Conservation (phyloP, 2,329 filamentous ascomycete genomes). For the Penicillium sclerotigenum region DNA sequence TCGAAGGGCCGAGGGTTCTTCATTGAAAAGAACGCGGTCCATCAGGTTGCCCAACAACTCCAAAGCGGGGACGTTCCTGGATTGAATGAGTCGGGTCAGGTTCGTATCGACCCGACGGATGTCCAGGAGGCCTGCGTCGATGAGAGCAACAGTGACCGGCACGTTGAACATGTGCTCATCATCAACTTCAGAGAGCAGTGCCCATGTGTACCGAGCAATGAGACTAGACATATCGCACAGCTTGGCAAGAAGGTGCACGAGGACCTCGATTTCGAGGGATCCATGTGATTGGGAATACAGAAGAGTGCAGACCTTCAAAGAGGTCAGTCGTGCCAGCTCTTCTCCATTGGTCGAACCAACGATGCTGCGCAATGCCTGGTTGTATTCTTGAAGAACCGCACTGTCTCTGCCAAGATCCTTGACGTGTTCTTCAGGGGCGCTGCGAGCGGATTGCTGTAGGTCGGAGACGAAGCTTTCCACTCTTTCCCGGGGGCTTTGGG, state of each 20-base stretch:
- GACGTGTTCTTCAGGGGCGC: conserved; percentile 56
- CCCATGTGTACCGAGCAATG: conserved; percentile 53
- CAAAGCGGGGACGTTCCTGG: conserved; percentile 68
- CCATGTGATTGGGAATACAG: conserved; percentile 56
- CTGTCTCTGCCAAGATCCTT: conserved; percentile 55
- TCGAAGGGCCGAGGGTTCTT: conserved; percentile 72
- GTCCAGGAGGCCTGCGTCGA: conserved; percentile 60
- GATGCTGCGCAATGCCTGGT: conserved; percentile 55
- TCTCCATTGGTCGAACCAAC: conserved; percentile 57
- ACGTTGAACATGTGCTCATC: conserved; percentile 63
- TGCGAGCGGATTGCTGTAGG: conserved; percentile 55
- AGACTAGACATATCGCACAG: conserved; percentile 60
- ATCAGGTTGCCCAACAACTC: conserved; percentile 78
- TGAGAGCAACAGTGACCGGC: conserved; percentile 58
- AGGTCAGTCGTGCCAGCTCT: conserved; percentile 53
- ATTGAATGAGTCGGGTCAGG: conserved; percentile 68
- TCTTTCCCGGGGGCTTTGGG: conserved; percentile 52
- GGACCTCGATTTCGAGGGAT: conserved; percentile 60
- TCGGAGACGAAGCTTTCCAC: conserved; percentile 56
- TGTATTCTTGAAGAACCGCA: conserved; percentile 56
- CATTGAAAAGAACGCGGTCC: conserved; percentile 73
- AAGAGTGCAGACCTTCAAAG: conserved; percentile 55
- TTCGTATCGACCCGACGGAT: conserved; percentile 66
- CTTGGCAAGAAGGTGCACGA: conserved; percentile 59
- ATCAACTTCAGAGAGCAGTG: conserved; percentile 50